Conservation (phyloP, 1,139 yeast genomes). For the Candida pseudoviswanathii region DNA sequence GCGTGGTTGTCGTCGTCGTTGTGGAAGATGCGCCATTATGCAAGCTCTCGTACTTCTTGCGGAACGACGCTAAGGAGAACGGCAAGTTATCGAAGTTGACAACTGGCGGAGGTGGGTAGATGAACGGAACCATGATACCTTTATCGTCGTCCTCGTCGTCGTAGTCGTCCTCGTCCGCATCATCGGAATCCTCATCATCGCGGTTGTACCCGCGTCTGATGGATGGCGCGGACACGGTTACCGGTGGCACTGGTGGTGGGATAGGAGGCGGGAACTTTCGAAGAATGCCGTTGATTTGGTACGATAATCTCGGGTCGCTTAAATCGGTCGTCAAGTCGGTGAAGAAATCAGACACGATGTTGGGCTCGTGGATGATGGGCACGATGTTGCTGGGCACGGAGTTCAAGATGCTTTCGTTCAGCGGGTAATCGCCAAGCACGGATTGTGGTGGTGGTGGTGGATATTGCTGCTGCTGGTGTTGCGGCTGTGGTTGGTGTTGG, state of each 20-base stretch:
- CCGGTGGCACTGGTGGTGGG: conserved; percentile 32
- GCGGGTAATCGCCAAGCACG: conserved; percentile 1
- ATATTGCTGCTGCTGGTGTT: conserved; percentile 1
- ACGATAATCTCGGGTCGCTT: conserved; percentile 17
- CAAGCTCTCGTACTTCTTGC: conserved; percentile 6
- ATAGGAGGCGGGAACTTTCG: conserved; percentile 45
- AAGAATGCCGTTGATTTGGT: conserved; percentile 31
- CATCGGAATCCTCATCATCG: neutral
- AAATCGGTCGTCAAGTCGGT: conserved; percentile 32
- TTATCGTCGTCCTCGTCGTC: conserved; percentile 13
- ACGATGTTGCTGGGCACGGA: conserved; percentile 40
- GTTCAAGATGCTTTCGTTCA: conserved; percentile 22
- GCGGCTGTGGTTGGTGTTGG: conserved; percentile 5
- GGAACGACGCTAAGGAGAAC: conserved; percentile 21
- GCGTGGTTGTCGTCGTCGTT: conserved; percentile 2
- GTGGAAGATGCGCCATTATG: conserved; percentile 11
- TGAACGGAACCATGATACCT: conserved; percentile 50
- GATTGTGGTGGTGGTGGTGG: conserved; percentile 14
- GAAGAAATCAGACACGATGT: conserved; percentile 34
- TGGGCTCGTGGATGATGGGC: conserved; percentile 41
- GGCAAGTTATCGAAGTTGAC: conserved; percentile 29
- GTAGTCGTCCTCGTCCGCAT: conserved; percentile 10
- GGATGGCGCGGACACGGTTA: neutral
- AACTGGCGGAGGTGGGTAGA: conserved; percentile 48
- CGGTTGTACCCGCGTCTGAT: neutral